Evolutionary conservation across 2,329 filamentous ascomycete genomes (phyloP).

Genomic region (Calonectria pteridis): DNA sequence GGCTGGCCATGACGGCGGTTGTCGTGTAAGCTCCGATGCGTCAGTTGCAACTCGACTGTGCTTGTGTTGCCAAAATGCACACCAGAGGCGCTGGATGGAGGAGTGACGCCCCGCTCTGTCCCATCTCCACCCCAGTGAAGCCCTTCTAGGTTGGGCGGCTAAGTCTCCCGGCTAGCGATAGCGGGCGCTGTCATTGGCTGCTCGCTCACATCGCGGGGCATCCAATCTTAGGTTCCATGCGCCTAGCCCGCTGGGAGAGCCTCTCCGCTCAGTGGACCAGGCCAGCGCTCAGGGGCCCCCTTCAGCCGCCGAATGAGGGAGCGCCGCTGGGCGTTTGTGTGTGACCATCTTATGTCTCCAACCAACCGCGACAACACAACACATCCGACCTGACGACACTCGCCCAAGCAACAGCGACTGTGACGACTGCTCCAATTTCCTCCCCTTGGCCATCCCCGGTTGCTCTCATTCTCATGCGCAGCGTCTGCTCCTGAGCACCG

Average conservation of each 20-base stretch:
- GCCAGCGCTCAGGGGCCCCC: constrained; percentile 40
- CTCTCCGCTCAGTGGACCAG: constrained; percentile 31
- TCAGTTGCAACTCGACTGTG: neutral
- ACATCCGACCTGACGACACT: neutral
- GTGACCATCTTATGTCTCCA: constrained; percentile 27
- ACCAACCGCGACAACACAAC: constrained; percentile 8
- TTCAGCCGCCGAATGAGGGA: constrained; percentile 42
- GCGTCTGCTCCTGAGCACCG: neutral
- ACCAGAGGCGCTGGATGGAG: neutral
- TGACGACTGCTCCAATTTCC: constrained; percentile 16
- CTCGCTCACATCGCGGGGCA: constrained; percentile 34
- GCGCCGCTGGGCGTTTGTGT: constrained; percentile 26
- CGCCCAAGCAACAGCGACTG: constrained; percentile 19
- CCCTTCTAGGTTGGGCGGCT: constrained; percentile 38
- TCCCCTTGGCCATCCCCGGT: neutral
- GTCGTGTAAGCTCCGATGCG: neutral
- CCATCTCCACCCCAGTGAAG: constrained; percentile 32
- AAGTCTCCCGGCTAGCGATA: constrained; percentile 29
- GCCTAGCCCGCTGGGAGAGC: constrained; percentile 33
- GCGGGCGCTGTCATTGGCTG: constrained; percentile 30
- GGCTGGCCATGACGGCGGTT: neutral
- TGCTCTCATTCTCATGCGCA: neutral
- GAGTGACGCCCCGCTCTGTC: constrained; percentile 20
- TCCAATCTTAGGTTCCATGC: constrained; percentile 44
- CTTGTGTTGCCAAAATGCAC: neutral